These are phyloP conservation scores for Alternaria sp. DNA, from an alignment of 2,329 filamentous ascomycete genomes.

Conservation along the genomic window DNA sequence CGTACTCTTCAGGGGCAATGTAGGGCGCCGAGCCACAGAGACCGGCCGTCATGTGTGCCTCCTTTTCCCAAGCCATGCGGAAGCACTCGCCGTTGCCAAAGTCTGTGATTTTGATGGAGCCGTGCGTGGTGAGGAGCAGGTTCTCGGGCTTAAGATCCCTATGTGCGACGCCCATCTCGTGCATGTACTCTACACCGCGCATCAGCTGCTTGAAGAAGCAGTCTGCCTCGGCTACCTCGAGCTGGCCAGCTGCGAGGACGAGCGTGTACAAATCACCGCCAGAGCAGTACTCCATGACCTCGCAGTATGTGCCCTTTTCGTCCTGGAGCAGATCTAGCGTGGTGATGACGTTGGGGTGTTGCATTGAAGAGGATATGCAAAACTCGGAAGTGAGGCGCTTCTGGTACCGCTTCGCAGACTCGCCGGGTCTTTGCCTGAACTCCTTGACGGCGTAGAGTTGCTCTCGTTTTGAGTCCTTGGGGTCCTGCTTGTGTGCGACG, in stretches of 20 bases:
- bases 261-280: constrained; percentile 95
- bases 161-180: constrained; percentile 98
- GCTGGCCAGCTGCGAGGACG: constrained; percentile 87
- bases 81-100: constrained; percentile 99
- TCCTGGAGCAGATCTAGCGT: constrained; percentile 95
- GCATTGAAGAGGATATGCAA: constrained; percentile 95
- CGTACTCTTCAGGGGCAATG: constrained; percentile 96
- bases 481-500: constrained; percentile 94
- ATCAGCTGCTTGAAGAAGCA: constrained; percentile 99
- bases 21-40: constrained; percentile 97
- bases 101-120: constrained; percentile 95
- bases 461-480: constrained; percentile 77
- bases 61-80: constrained; percentile 98
- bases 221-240: constrained; percentile 91
- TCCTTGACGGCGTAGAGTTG: constrained; percentile 98
- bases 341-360: constrained; percentile 97
- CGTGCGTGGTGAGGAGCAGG: constrained; percentile 88
- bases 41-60: constrained; percentile 97
- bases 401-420: constrained; percentile 97
- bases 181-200: constrained; percentile 98
- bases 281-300: constrained; percentile 99
- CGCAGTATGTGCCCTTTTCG: constrained; percentile 95
- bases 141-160: constrained; percentile 98
- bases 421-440: constrained; percentile 91
- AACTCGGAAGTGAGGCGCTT: constrained; percentile 97